Conservation (phyloP, 805 yeast genomes). For the Debaryomyces hansenii region DNA sequence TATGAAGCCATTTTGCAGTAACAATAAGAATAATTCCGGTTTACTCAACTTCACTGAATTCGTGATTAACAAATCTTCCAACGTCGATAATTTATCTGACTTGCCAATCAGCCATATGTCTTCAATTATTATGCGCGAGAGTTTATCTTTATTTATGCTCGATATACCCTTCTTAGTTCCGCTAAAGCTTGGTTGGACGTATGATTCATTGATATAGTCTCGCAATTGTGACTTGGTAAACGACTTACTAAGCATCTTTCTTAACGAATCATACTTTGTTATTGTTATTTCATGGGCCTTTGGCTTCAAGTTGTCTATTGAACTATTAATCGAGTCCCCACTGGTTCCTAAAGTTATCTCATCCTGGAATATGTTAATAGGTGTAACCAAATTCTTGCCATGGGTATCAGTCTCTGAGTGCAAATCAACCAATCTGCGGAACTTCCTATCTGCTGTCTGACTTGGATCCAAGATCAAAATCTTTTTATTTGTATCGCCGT, state of each 20-base stretch:
- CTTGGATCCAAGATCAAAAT: constrained; percentile 18
- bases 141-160: constrained; percentile 11
- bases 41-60: constrained; percentile 31
- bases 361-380: constrained; percentile 2
- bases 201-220: constrained; percentile 7
- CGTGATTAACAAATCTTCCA: constrained; percentile 32
- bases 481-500: constrained; percentile 3
- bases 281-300: constrained; percentile 5
- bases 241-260: constrained; percentile 6
- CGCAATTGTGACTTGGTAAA: constrained; percentile 14
- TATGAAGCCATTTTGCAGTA: constrained; percentile 38
- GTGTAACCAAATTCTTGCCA: background rate
- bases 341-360: background rate
- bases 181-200: background rate
- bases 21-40: constrained; percentile 41
- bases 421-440: constrained; percentile 12
- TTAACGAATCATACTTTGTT: constrained; percentile 7
- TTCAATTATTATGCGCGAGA: constrained; percentile 27
- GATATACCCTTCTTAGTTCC: constrained; percentile 2
- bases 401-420: constrained; percentile 1
- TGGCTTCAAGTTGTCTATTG: constrained; percentile 13
- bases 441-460: constrained; percentile 15
- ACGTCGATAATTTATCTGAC: constrained; percentile 19
- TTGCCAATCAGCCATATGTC: constrained; percentile 34
- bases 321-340: constrained; percentile 1